Conservation (phyloP, 1,139 yeast species). For the Saccharomyces hybrid region DNA sequence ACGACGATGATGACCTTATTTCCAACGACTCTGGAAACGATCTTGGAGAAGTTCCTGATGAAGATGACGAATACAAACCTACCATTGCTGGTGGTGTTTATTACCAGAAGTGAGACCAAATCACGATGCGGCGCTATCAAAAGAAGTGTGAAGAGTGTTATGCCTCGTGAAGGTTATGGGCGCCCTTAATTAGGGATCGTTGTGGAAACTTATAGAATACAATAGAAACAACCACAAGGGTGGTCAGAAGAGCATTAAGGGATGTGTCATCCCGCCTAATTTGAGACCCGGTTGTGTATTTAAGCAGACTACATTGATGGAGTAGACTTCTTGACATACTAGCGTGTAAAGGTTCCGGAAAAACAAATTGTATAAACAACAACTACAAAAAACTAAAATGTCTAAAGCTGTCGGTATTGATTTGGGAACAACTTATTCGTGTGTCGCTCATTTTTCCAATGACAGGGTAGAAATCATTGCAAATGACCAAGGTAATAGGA, state of each 20-base stretch:
- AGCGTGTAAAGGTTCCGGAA: not conserved
- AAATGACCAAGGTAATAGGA: conserved; percentile 63
- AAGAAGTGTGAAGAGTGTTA: not conserved
- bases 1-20: not conserved
- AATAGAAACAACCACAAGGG: not conserved
- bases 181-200: not conserved
- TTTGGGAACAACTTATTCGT: conserved; percentile 76
- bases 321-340: not conserved
- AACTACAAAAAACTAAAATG: conserved; percentile 28
- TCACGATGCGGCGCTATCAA: not conserved
- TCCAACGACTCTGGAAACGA: not conserved
- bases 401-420: conserved; percentile 74
- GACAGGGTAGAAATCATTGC: conserved; percentile 66
- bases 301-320: not conserved
- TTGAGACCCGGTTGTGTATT: not conserved
- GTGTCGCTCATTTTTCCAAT: conserved; percentile 68
- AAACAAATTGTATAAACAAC: conserved; percentile 1
- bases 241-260: not conserved
- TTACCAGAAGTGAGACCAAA: conserved; percentile 2
- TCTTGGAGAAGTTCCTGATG: not conserved
- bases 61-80: conserved; percentile 19
- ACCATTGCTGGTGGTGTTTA: conserved; percentile 18
- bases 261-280: not conserved
- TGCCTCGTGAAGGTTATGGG: not conserved
- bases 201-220: not conserved